Evolutionary conservation across 2,329 filamentous ascomycete genomes (phyloP).

Genomic region (Onygenales sp.): DNA sequence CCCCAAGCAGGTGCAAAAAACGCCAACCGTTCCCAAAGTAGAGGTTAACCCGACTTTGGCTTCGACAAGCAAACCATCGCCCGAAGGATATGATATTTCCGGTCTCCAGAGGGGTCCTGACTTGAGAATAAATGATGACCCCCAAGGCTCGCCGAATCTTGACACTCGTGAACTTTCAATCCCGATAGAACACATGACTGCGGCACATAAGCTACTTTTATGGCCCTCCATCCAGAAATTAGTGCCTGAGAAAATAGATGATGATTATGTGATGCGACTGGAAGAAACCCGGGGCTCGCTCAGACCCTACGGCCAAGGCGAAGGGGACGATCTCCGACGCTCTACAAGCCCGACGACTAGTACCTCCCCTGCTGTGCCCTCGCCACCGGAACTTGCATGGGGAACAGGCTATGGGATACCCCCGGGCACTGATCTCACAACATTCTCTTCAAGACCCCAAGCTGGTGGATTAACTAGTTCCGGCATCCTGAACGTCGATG

Average conservation of each 20-base stretch:
- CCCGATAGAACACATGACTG: constrained; percentile 77
- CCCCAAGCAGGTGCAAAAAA: neutral
- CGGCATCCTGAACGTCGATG: constrained; percentile 46
- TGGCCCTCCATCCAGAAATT: constrained; percentile 61
- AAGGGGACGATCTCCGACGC: constrained; percentile 49
- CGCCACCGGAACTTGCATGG: constrained; percentile 42
- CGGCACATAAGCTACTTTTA: constrained; percentile 70
- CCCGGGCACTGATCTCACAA: constrained; percentile 19
- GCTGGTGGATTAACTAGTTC: constrained; percentile 40
- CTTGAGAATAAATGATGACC: neutral
- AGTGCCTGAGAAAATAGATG: constrained; percentile 50
- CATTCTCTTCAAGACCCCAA: constrained; percentile 18
- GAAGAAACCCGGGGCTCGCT: constrained; percentile 67
- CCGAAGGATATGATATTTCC: neutral
- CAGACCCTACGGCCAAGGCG: constrained; percentile 68
- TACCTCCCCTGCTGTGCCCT: constrained; percentile 22
- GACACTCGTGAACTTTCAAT: constrained; percentile 56
- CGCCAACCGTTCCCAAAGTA: neutral
- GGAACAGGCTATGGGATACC: constrained; percentile 35
- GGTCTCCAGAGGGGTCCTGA: neutral
- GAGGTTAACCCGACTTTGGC: neutral
- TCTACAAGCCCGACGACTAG: constrained; percentile 28
- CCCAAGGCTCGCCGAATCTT: constrained; percentile 33
- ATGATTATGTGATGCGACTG: constrained; percentile 63
- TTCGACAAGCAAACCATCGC: neutral